Conservation (phyloP, 306 rosid species). For the Hylodesmum podocarpum region DNA sequence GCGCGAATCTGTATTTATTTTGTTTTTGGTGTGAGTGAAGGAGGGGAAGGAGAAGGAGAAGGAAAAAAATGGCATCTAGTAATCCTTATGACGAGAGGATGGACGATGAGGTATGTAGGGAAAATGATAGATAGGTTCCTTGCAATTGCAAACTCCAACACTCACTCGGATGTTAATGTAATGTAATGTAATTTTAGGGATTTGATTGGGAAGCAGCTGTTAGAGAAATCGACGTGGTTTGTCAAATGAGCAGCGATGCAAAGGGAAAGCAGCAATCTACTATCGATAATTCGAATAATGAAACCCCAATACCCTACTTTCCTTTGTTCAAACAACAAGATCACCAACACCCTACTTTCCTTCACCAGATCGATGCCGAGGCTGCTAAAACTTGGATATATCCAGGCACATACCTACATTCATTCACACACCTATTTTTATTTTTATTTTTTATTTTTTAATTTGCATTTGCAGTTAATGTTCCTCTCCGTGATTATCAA, state of each 20-base stretch:
- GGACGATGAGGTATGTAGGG: slow-evolving; percentile 67
- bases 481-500: too few species aligned
- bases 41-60: too few species aligned
- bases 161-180: background rate
- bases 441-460: too few species aligned
- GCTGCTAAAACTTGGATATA: slow-evolving; percentile 92
- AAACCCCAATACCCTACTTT: slow-evolving; percentile 31
- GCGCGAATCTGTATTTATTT: background rate
- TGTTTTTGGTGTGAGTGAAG: background rate
- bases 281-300: slow-evolving; percentile 52
- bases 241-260: slow-evolving; percentile 27
- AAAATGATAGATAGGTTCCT: background rate
- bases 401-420: slow-evolving; percentile 84
- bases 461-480: too few species aligned
- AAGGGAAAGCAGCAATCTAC: slow-evolving; percentile 59
- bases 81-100: slow-evolving; percentile 34
- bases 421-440: too few species aligned
- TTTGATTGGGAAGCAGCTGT: slow-evolving; percentile 95
- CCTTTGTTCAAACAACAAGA: slow-evolving; percentile 11
- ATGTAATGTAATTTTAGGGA: slow-evolving; percentile 37
- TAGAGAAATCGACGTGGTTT: slow-evolving; percentile 58
- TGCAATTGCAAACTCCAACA: background rate
- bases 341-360: background rate
- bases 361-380: slow-evolving; percentile 56
- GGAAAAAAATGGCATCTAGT: slow-evolving; percentile 60